A percentile compares a stretch with the other conserved stretches of the same genome.
Evolutionary conservation across 306 rosid genomes (phyloP).

Genomic region (Citrullus colocynthis): DNA sequence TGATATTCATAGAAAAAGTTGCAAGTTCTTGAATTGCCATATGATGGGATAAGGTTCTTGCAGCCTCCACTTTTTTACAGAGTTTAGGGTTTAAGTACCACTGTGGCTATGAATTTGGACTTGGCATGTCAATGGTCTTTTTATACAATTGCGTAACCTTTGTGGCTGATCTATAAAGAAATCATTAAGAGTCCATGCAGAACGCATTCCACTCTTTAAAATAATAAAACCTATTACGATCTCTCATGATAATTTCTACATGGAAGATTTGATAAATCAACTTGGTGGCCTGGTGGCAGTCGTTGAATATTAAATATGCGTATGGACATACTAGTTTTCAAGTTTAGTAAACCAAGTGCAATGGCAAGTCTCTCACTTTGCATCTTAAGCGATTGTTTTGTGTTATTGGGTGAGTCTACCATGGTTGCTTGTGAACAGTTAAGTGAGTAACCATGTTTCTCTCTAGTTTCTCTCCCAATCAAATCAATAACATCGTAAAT

Average conservation of each 20-base stretch:
- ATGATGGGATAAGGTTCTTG: not conserved
- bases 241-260: slow-evolving; percentile 58
- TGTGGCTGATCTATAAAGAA: not conserved
- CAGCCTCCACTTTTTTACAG: not conserved
- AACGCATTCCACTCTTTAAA: slow-evolving; percentile 50
- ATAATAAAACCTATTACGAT: slow-evolving; percentile 60
- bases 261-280: slow-evolving; percentile 35
- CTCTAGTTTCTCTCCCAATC: slow-evolving; percentile 28
- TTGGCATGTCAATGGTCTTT: not conserved
- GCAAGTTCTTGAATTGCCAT: not conserved
- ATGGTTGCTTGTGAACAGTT: slow-evolving; percentile 40
- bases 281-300: slow-evolving; percentile 53
- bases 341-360: too few species aligned
- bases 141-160: not conserved
- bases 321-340: slow-evolving; percentile 23
- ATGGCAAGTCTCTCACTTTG: slow-evolving; percentile 49
- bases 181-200: slow-evolving; percentile 62
- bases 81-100: not conserved
- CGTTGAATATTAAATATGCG: slow-evolving; percentile 59
- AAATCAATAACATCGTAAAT: slow-evolving; percentile 35
- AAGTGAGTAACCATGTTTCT: slow-evolving; percentile 33
- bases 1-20: not conserved
- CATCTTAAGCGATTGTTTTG: slow-evolving; percentile 32
- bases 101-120: not conserved
- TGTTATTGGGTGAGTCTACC: slow-evolving; percentile 29